Conservation (phyloP, 768 basidiomycete species). For the Suillus discolor region DNA sequence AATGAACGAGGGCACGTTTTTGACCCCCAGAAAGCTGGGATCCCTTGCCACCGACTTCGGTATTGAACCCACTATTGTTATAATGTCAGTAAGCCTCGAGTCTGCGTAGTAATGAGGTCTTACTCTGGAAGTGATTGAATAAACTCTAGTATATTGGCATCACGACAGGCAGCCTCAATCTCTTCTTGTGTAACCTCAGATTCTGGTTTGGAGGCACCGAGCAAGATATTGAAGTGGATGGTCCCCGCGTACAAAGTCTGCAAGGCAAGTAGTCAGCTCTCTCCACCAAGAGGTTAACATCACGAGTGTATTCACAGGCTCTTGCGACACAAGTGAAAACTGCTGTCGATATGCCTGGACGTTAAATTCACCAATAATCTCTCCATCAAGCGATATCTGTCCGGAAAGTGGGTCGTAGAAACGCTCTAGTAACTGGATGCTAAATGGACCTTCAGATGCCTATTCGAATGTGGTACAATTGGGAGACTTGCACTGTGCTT, state of each 20-base stretch:
- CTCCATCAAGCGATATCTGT: constrained; percentile 70
- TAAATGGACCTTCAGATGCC: constrained; percentile 26
- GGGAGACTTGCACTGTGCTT: constrained; percentile 69
- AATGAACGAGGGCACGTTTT: constrained; percentile 53
- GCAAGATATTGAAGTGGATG: constrained; percentile 86
- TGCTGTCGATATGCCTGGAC: constrained; percentile 87
- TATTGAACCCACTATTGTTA: constrained; percentile 77
- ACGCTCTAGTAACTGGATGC: constrained; percentile 83
- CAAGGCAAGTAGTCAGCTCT: constrained; percentile 1
- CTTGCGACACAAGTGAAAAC: constrained; percentile 90
- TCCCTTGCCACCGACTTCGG: constrained; percentile 89
- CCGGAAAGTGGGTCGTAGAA: constrained; percentile 84
- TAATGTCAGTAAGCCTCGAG: constrained; percentile 14
- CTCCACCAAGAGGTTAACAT: constrained; percentile 5
- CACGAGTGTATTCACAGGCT: constrained; percentile 46
- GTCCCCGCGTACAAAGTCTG: constrained; percentile 84
- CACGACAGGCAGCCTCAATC: constrained; percentile 79
- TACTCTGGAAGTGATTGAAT: constrained; percentile 81
- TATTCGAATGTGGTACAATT: not conserved
- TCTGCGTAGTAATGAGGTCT: constrained; percentile 25
- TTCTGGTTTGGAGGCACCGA: constrained; percentile 77
- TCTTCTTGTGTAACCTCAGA: constrained; percentile 85
- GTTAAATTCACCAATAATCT: constrained; percentile 75
- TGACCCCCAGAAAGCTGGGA: constrained; percentile 89
- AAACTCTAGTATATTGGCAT: constrained; percentile 93